These are phyloP conservation scores for Stagonosporopsis chrysanthemi DNA, from an alignment of 2,329 filamentous ascomycete species.

Conservation along the genomic window DNA sequence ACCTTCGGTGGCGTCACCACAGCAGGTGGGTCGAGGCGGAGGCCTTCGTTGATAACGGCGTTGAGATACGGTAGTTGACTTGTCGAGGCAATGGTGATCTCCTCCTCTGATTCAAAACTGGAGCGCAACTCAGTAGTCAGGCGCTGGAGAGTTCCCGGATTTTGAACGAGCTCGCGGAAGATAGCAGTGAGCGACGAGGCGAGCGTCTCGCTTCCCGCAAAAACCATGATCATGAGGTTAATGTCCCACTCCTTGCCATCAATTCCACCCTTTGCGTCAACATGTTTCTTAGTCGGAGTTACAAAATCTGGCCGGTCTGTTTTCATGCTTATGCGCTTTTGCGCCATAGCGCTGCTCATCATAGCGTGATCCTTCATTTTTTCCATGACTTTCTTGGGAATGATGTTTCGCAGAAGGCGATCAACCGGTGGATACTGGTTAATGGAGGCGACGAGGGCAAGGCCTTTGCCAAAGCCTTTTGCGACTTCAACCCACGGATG, in stretches of 20 bases:
- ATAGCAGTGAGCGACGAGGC: conserved; percentile 50
- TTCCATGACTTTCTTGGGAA: conserved; percentile 35
- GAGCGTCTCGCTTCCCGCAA: conserved; percentile 56
- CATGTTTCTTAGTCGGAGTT: conserved; percentile 34
- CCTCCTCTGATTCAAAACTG: conserved; percentile 30
- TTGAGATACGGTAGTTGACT: conserved; percentile 34
- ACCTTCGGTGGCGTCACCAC: conserved; percentile 30
- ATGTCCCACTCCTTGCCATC: conserved; percentile 47
- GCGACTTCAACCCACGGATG: conserved; percentile 51
- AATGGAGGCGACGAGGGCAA: conserved; percentile 39
- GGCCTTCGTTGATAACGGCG: conserved; percentile 49
- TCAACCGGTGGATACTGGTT: conserved; percentile 38
- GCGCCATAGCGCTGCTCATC: conserved; percentile 34
- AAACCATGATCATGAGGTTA: conserved; percentile 49
- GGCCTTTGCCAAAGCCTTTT: conserved; percentile 37
- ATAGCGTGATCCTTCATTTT: conserved; percentile 31
- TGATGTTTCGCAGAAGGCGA: conserved; percentile 31
- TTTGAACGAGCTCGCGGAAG: conserved; percentile 42
- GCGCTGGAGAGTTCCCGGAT: conserved; percentile 35
- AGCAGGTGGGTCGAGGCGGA: conserved; percentile 42
- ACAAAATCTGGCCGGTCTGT: conserved; percentile 40
- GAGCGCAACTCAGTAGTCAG: conserved; percentile 36
- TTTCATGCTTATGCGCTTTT: conserved; percentile 30
- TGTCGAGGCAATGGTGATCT: conserved; percentile 34
- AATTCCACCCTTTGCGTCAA: conserved; percentile 27